These are phyloP conservation scores for Coniosporium tulheliwenetii DNA, from an alignment of 2,329 filamentous ascomycete genomes.

Conservation along the genomic window DNA sequence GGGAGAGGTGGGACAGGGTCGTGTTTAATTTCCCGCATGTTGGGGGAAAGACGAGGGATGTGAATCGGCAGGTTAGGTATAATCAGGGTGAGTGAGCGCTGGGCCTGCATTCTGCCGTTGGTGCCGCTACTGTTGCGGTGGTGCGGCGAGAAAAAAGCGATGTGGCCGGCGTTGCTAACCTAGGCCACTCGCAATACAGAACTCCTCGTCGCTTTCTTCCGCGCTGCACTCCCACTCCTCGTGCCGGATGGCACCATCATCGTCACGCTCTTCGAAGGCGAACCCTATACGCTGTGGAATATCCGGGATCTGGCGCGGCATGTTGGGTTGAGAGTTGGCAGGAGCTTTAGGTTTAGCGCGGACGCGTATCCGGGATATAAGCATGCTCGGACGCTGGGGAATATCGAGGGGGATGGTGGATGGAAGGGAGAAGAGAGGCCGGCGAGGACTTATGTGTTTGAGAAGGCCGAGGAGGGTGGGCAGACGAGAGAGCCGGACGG, in stretches of 20 bases:
- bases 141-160: too few species aligned
- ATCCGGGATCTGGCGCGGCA: slow-evolving; percentile 74
- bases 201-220: slow-evolving; percentile 55
- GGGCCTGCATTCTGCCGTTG: too few species aligned
- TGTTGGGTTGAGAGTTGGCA: slow-evolving; percentile 50
- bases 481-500: slow-evolving; percentile 8
- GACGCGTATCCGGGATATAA: slow-evolving; percentile 56
- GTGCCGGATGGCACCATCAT: slow-evolving; percentile 46
- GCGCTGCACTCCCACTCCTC: slow-evolving; percentile 35
- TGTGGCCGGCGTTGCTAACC: too few species aligned
- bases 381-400: slow-evolving; percentile 59
- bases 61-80: slow-evolving; percentile 83
- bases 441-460: slow-evolving; percentile 31
- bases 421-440: slow-evolving; percentile 33
- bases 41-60: slow-evolving; percentile 79
- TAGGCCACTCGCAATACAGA: slow-evolving; percentile 20
- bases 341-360: slow-evolving; percentile 55
- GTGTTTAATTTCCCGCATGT: slow-evolving; percentile 97
- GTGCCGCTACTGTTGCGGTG: too few species aligned
- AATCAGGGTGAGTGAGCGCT: slow-evolving; percentile 45
- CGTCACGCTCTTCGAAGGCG: slow-evolving; percentile 80
- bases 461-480: slow-evolving; percentile 14
- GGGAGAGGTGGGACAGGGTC: slow-evolving; percentile 52
- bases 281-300: slow-evolving; percentile 95
- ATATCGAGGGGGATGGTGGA: slow-evolving; percentile 24